These are phyloP conservation scores for Pseudopediastrum boryanum DNA, from an alignment of 139 green algal species.

Conservation along the genomic window DNA sequence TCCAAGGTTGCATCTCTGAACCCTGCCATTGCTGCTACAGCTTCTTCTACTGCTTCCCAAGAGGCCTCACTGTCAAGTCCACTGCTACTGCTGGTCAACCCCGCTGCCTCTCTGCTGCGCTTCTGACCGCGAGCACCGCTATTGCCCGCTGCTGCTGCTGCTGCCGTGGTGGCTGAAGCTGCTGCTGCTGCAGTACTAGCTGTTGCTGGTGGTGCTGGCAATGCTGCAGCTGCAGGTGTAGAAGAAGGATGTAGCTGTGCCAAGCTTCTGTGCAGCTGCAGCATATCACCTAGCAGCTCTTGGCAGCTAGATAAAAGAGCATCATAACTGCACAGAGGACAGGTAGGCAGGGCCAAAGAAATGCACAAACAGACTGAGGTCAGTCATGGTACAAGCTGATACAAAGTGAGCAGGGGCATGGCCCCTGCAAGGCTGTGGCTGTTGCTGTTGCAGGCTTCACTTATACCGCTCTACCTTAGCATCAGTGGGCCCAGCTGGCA, in stretches of 20 bases:
- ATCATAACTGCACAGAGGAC: constrained; percentile 22
- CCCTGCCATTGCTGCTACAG: constrained; percentile 35
- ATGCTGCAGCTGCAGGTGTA: constrained; percentile 1
- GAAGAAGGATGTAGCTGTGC: constrained; percentile 49
- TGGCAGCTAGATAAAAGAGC: constrained; percentile 4
- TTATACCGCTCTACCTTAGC: neutral
- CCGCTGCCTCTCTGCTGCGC: neutral
- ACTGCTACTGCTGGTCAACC: neutral
- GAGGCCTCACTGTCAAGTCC: neutral
- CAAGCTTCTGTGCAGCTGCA: constrained; percentile 59
- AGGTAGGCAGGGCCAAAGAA: neutral
- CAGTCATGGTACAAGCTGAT: too few species aligned
- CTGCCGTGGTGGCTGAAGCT: neutral
- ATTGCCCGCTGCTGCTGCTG: neutral
- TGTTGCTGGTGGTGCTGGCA: neutral
- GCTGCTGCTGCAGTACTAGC: neutral
- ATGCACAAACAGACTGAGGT: neutral
- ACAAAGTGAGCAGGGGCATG: neutral
- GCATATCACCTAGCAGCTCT: constrained; percentile 45
- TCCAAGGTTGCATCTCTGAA: constrained; percentile 80
- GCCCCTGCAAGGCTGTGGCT: neutral
- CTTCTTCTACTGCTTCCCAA: constrained; percentile 22
- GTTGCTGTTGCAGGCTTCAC: neutral
- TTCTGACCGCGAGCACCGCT: neutral
- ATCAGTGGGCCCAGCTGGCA: too few species aligned